Conservation (phyloP, 495 filamentous ascomycete genomes). For the Collariella sp. region DNA sequence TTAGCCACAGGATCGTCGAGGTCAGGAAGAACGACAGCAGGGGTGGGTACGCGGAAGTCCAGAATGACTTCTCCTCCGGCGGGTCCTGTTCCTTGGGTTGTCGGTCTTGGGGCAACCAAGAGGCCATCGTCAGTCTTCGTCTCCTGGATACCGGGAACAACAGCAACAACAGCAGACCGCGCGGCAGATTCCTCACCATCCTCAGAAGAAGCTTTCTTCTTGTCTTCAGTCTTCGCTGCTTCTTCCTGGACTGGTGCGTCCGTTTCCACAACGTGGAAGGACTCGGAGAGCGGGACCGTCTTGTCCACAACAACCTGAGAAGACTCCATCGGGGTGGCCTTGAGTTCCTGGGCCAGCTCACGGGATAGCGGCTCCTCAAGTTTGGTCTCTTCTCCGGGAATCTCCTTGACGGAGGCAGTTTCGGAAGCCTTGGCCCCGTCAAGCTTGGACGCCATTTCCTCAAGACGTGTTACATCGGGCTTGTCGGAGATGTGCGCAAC, state of each 20-base stretch:
- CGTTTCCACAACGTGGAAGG: conserved; percentile 31
- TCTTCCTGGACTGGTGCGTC: conserved; percentile 25
- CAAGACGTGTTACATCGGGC: conserved; percentile 10
- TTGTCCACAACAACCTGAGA: conserved; percentile 26
- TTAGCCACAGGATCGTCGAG: conserved; percentile 33
- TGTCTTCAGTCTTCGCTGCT: conserved; percentile 16
- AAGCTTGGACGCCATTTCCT: conserved; percentile 16
- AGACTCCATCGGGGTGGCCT: conserved; percentile 14
- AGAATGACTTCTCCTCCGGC: conserved; percentile 16
- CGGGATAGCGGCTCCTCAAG: neutral
- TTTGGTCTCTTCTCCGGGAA: conserved; percentile 8
- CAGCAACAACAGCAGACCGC: conserved; percentile 15
- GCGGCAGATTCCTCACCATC: conserved; percentile 29
- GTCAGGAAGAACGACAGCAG: conserved; percentile 38
- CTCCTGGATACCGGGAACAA: conserved; percentile 20
- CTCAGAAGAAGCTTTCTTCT: conserved; percentile 24
- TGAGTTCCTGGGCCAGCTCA: conserved; percentile 3
- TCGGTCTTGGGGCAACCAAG: conserved; percentile 19
- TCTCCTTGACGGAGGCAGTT: neutral
- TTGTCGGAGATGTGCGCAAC: conserved; percentile 17
- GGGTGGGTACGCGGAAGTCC: conserved; percentile 36
- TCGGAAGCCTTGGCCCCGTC: conserved; percentile 3
- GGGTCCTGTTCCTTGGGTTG: conserved; percentile 17
- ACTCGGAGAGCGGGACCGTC: conserved; percentile 28
- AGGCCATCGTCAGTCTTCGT: conserved; percentile 33